Base-by-base conservation (phyloP, 352 stramenopile species). In the Stramenopiles sp. region DNA sequence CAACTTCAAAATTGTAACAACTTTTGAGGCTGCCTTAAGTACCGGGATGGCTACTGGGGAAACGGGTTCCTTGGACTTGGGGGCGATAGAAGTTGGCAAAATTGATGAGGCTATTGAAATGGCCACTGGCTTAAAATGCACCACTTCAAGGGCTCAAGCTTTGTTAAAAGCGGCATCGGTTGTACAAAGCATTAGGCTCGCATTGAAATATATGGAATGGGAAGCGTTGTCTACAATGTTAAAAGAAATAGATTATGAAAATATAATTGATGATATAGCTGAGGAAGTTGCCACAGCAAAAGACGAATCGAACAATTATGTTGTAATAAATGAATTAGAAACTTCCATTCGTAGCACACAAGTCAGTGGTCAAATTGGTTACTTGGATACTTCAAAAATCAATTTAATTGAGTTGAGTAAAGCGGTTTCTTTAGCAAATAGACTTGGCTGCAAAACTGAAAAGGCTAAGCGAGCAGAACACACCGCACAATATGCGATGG, bases 181-280 rank as follows among this genome's bases (percentile, higher is more conserved):
- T 13, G 65, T 76, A 13, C 65, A 33, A 7, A 4, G 65, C 7
- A 76, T 76, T 33, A 4, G 65, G 4, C 31, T 76, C 13, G 65
- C 65, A 4, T 76, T 76, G 65, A 76, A 76, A 33, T 76, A 33
- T 33, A 76, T 76, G 65, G 65, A 76, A 31, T 76, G 65, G 65
- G 65, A 76, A 7, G 7, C 4, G 4, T 20, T 76, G 4, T 4
- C 4, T 13, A 76, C 7, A 76, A 13, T 13, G 7, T 7, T 76
- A 13, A 4, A 13, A 7, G 65, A 76, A 20, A 33, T 76, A 20
- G 31, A 76, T 31, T 20, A 13, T 76, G 7, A 7, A 4, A 13
- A 4, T 13, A 20, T 76, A 1, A 33, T 76, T 7, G 31, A 76
- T 31, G 65, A 76, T 31, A 33, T 76, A 13, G 31, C 30, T 33